Percentiles rank a stretch among this genome's conserved stretches.
phyloP scores from a whole-genome alignment of 768 basidiomycete species.

The Suillus hirtellus region DNA sequence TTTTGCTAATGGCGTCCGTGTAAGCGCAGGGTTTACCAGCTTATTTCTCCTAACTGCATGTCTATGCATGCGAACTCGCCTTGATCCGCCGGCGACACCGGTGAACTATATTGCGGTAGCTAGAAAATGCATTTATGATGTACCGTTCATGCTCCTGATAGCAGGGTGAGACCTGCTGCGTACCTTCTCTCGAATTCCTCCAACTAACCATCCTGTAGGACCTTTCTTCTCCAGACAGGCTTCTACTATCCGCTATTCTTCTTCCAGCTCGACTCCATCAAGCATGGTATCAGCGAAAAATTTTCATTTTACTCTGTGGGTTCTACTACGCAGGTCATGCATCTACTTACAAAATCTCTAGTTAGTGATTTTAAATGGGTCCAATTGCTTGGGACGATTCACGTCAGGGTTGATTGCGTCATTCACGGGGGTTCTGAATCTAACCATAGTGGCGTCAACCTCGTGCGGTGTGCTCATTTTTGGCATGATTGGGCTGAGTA shows the following conservation, averaged over 20 bases:
- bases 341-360: conserved; percentile 19
- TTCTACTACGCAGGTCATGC: background rate
- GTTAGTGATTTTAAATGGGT: conserved; percentile 54
- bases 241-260: conserved; percentile 56
- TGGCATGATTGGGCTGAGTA: conserved; percentile 43
- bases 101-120: conserved; percentile 16
- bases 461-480: conserved; percentile 43
- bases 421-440: conserved; percentile 44
- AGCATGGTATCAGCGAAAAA: conserved; percentile 42
- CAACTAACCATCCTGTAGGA: conserved; percentile 9
- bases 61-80: background rate
- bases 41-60: background rate
- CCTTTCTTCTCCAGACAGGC: conserved; percentile 14
- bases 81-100: background rate
- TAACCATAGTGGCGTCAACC: conserved; percentile 37
- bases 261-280: conserved; percentile 54
- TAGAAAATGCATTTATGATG: conserved; percentile 24
- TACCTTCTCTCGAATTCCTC: background rate
- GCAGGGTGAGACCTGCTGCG: conserved; percentile 17
- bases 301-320: conserved; percentile 57
- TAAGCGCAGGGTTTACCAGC: background rate
- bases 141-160: conserved; percentile 25
- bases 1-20: background rate
- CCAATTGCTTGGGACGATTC: conserved; percentile 49
- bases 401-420: conserved; percentile 41